Evolutionary conservation across 2,329 filamentous ascomycete species (phyloP).

Genomic region (Ceratocystis destructans): DNA sequence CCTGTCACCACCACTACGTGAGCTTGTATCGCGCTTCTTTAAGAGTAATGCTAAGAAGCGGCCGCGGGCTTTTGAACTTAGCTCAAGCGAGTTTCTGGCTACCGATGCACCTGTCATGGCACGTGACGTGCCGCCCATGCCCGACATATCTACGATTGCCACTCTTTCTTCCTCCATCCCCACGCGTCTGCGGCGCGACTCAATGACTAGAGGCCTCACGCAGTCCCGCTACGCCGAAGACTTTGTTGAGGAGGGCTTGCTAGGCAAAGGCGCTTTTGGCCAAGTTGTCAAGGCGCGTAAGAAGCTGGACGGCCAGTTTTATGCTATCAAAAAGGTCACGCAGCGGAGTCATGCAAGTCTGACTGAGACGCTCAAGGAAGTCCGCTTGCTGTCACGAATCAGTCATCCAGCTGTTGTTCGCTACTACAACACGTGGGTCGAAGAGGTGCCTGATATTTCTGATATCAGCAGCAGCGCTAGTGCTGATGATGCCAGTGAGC

Average conservation of each 20-base stretch:
- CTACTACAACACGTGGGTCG: conserved; percentile 92
- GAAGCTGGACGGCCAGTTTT: conserved; percentile 83
- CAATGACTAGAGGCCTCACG: conserved; percentile 35
- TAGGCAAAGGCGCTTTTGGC: conserved; percentile 90
- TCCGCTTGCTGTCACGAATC: conserved; percentile 77
- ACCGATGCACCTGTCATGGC: conserved; percentile 48
- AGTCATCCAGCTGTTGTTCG: conserved; percentile 79
- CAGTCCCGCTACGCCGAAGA: conserved; percentile 70
- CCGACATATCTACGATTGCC: conserved; percentile 14
- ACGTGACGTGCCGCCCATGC: conserved; percentile 30
- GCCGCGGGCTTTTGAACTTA: conserved; percentile 63
- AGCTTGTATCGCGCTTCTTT: conserved; percentile 74
- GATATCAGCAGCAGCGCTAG: conserved; percentile 33
- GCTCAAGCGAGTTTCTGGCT: conserved; percentile 51
- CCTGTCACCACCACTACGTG: conserved; percentile 61
- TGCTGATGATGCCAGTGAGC: conserved; percentile 42
- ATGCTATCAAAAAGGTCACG: conserved; percentile 93
- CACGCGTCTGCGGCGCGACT: conserved; percentile 46
- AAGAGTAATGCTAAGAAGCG: conserved; percentile 71
- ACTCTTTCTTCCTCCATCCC: conserved; percentile 29
- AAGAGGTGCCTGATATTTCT: conserved; percentile 43
- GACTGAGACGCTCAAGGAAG: conserved; percentile 71
- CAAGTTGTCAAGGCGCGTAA: conserved; percentile 93
- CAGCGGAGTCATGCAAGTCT: conserved; percentile 59
- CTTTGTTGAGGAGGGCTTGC: conserved; percentile 74